Evolutionary conservation across 371 early-diverging fungal species (phyloP).

Genomic region (Neoconidiobolus thromboides): DNA sequence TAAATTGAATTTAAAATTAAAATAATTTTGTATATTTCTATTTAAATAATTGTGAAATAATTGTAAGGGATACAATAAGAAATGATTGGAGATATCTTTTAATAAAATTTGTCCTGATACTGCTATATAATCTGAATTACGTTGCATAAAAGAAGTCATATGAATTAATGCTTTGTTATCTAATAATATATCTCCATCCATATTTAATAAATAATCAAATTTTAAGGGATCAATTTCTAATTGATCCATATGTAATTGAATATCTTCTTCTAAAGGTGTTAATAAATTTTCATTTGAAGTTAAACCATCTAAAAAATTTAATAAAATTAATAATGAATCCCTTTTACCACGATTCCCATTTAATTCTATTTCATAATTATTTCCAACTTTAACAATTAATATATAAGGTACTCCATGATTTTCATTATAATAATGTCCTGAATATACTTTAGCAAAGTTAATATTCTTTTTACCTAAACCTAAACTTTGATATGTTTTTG

Average conservation of each 20-base stretch:
- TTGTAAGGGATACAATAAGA: conserved; percentile 94
- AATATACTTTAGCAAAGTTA: conserved; percentile 95
- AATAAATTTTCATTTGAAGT: conserved; percentile 67
- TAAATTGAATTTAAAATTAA: conserved; percentile 27
- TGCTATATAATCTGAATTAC: conserved; percentile 76
- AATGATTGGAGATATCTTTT: conserved; percentile 57
- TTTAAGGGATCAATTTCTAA: conserved; percentile 67
- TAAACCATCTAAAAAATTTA: conserved; percentile 94
- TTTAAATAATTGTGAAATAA: conserved; percentile 97
- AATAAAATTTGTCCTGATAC: conserved; percentile 84
- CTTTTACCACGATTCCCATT: conserved; percentile 97
- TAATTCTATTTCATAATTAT: conserved; percentile 43
- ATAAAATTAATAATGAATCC: conserved; percentile 95
- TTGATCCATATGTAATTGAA: conserved; percentile 79
- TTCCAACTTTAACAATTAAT: conserved; percentile 89
- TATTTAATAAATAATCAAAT: conserved; percentile 86
- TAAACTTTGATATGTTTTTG: conserved; percentile 74
- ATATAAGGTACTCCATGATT: conserved; percentile 86
- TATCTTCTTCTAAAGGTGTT: conserved; percentile 78
- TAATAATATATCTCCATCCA: conserved; percentile 93
- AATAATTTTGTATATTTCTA: conserved; percentile 21
- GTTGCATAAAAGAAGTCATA: conserved; percentile 64
- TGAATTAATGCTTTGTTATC: conserved; percentile 62
- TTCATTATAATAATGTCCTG: conserved; percentile 79
- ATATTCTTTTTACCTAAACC: conserved; percentile 75